Evolutionary conservation across 192 early-diverging fungal genomes (phyloP).

Genomic region (Allomyces javanicus): DNA sequence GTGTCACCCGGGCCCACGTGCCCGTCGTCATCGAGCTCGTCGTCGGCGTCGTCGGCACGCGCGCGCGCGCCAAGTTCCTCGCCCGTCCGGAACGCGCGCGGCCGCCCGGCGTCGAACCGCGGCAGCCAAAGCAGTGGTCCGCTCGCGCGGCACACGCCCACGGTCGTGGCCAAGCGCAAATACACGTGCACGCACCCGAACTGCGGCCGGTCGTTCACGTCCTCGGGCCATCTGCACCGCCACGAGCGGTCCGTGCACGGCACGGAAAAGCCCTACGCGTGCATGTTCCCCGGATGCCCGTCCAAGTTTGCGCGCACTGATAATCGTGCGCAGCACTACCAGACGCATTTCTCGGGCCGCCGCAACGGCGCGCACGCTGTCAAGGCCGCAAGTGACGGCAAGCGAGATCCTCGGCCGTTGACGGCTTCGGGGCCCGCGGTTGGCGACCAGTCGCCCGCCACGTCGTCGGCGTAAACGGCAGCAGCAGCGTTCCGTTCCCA

Average conservation of each 20-base stretch:
- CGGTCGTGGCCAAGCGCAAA: slow-evolving; percentile 37
- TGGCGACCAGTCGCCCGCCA: too few species aligned
- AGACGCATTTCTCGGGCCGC: slow-evolving; percentile 43
- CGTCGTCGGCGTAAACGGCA: too few species aligned
- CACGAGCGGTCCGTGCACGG: slow-evolving; percentile 59
- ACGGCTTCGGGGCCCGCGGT: too few species aligned
- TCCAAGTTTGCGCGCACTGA: slow-evolving; percentile 62
- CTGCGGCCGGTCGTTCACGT: slow-evolving; percentile 61
- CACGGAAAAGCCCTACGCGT: slow-evolving; percentile 59
- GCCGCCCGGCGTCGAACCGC: too few species aligned
- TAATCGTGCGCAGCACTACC: slow-evolving; percentile 77
- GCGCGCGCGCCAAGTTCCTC: too few species aligned
- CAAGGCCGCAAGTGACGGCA: not conserved
- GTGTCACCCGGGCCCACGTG: too few species aligned
- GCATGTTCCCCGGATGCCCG: slow-evolving; percentile 43
- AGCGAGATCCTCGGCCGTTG: too few species aligned
- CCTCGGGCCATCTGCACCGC: slow-evolving; percentile 64
- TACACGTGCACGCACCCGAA: slow-evolving; percentile 40
- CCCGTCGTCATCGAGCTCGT: too few species aligned
- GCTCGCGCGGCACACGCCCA: slow-evolving; percentile 3
- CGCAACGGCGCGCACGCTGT: not conserved
- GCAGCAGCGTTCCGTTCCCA: too few species aligned
- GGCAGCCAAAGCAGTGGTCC: not conserved
- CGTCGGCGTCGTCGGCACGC: too few species aligned
- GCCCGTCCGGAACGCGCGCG: too few species aligned